Evolutionary conservation across 805 yeast species (phyloP).

Genomic region (Monosporozyma aquatica): DNA sequence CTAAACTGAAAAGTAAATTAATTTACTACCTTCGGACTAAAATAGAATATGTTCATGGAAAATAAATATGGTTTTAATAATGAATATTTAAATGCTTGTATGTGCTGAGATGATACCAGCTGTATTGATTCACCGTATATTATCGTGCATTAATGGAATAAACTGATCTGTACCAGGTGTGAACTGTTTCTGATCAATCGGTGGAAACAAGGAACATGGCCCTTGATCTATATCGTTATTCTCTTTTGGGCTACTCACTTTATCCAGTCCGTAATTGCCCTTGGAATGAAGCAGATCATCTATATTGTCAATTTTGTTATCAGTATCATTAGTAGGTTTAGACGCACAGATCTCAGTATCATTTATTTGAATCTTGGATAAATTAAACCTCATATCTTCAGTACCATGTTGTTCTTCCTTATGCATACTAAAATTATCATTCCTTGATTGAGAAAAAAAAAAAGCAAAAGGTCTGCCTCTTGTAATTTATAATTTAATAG

Average conservation of each 20-base stretch:
- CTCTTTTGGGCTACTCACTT: neutral
- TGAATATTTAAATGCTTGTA: too few species aligned
- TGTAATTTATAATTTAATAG: too few species aligned
- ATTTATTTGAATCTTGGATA: neutral
- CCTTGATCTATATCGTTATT: neutral
- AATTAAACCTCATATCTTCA: neutral
- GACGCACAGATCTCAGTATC: neutral
- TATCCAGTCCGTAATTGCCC: neutral
- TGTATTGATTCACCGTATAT: constrained; percentile 11
- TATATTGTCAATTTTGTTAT: neutral
- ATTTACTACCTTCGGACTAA: too few species aligned
- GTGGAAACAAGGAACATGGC: constrained; percentile 16
- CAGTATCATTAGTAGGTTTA: too few species aligned
- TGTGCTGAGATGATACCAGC: too few species aligned
- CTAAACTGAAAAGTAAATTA: too few species aligned
- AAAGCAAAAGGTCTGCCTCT: too few species aligned
- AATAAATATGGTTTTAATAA: too few species aligned
- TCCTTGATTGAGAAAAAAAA: too few species aligned
- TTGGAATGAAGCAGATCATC: neutral
- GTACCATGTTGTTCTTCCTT: neutral
- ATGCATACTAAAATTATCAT: too few species aligned
- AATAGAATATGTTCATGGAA: too few species aligned
- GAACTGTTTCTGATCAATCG: constrained; percentile 19
- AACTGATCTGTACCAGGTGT: constrained; percentile 18
- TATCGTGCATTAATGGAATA: constrained; percentile 25